Evolutionary conservation across 2,329 filamentous ascomycete genomes (phyloP), one percentile per base, ranked within the genome.

Genomic region (Cytospora leucostoma): DNA sequence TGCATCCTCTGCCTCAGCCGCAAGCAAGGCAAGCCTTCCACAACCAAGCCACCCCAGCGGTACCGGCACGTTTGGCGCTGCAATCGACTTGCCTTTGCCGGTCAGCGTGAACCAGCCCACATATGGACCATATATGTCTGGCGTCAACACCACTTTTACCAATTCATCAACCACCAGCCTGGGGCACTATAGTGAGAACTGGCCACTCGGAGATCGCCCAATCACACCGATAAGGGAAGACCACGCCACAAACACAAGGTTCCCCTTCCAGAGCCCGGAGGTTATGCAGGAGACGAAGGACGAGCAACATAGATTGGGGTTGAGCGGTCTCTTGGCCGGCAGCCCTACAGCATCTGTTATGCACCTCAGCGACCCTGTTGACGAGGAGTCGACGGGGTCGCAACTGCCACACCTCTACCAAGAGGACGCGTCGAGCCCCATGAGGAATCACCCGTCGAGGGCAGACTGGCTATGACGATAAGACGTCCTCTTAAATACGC

Each of bases 371-470:
- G 44, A 47, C 33, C 50, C 40, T 19, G 40, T 35, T 15, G 51
- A 54, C 7, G 44, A 53, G 7, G 56, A 44, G n/a, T 27, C 51
- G 8, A 51, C 35, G 2, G 37, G 38, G 32, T 37, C 63, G 19
- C 32, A 50, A 17, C 19, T 49, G 49, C 13, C 61, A 7, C 32
- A 15, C 0, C 27, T 15, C 13, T 10, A 49, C 13, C 37, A 8
- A 2, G 50, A 44, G 11, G 49, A 47, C 27, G n/a, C 52, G 49
- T 57, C 54, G 13, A 65, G 64, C 37, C 64, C 64, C 5, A 33
- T 65, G 47, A 34, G 53, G n/a, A 65, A 57, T 17, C 53, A 65
- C 13, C 64, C 64, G 4, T 56, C 56, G 10, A 59, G 27, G 32
- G 54, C 37, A 7, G 40, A 59, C 2, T 65, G 63, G 63, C 34